These are phyloP conservation scores for Delphinella strobiligena DNA, from an alignment of 2,329 filamentous ascomycete genomes.

Conservation along the genomic window DNA sequence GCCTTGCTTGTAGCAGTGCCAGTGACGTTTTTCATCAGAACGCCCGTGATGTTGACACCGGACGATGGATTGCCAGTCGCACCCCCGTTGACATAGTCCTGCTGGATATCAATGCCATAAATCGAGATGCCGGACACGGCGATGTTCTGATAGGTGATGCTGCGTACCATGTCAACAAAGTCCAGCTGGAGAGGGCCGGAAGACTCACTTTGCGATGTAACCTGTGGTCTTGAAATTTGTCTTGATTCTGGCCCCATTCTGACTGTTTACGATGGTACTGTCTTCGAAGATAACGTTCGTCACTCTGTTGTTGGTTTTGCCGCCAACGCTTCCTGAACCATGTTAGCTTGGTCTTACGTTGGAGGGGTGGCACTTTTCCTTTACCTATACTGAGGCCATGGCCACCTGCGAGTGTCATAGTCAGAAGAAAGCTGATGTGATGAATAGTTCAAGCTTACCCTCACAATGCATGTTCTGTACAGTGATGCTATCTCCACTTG, in stretches of 20 bases:
- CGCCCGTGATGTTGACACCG: conserved; percentile 34
- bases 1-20: conserved; percentile 28
- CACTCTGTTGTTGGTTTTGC: conserved; percentile 23
- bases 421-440: neutral
- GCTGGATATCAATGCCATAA: conserved; percentile 41
- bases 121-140: conserved; percentile 30
- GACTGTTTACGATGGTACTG: conserved; percentile 16
- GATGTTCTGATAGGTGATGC: conserved; percentile 37
- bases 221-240: conserved; percentile 28
- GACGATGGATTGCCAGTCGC: conserved; percentile 31
- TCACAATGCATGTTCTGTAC: conserved; percentile 16
- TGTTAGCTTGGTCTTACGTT: no score
- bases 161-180: conserved; percentile 7
- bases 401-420: neutral
- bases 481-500: conserved; percentile 17
- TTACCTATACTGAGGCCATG: conserved; percentile 17
- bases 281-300: conserved; percentile 22
- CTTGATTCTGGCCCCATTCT: conserved; percentile 29
- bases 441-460: conserved; percentile 7
- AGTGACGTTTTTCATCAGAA: conserved; percentile 29
- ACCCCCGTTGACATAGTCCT: conserved; percentile 39
- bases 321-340: conserved; percentile 21
- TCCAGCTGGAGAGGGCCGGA: neutral
- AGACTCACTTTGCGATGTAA: conserved; percentile 16
- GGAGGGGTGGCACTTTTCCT: no score